A percentile compares a stretch with the other conserved stretches of the same genome.
phyloP scores from a whole-genome alignment of 192 early-diverging fungal species.

The Rhizoclosmatium sp. region DNA sequence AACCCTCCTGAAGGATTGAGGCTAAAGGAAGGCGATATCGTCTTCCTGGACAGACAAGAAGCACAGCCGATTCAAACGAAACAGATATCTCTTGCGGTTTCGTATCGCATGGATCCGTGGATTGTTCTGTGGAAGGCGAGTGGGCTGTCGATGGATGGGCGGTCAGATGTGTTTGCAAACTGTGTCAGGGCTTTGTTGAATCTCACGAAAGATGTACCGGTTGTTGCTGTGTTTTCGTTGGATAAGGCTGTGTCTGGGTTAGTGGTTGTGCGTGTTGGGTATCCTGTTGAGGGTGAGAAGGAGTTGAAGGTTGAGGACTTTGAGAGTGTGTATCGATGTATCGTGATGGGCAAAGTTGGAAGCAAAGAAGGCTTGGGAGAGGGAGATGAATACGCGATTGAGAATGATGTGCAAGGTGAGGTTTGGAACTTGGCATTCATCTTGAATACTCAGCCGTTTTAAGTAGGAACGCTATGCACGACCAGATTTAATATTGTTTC shows the following conservation, averaged over 20 bases:
- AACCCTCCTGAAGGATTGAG: not conserved
- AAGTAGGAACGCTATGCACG: not conserved
- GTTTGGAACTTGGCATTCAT: too few species aligned
- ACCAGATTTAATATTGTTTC: constrained; percentile 12
- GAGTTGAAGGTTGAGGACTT: not conserved
- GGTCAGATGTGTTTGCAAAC: not conserved
- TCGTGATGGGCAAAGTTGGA: constrained; percentile 16
- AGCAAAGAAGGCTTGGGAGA: not conserved
- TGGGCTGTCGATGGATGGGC: constrained; percentile 18
- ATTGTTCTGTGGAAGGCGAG: constrained; percentile 15
- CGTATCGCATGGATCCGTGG: not conserved
- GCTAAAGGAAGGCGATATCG: constrained; percentile 3
- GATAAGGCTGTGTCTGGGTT: constrained; percentile 25
- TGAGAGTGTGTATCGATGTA: constrained; percentile 17
- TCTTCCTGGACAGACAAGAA: not conserved
- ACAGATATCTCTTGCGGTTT: not conserved
- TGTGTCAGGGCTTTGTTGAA: not conserved
- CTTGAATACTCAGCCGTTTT: too few species aligned
- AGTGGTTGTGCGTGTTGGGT: not conserved
- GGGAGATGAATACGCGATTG: constrained; percentile 2
- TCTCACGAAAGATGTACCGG: not conserved
- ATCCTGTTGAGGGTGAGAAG: not conserved
- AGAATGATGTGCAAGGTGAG: not conserved
- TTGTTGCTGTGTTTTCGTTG: not conserved
- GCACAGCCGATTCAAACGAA: not conserved